A percentile compares a stretch with the other conserved stretches of the same genome.
Evolutionary conservation across 148 eudicot genomes (phyloP).

Genomic region (Chenopodium formosanum): DNA sequence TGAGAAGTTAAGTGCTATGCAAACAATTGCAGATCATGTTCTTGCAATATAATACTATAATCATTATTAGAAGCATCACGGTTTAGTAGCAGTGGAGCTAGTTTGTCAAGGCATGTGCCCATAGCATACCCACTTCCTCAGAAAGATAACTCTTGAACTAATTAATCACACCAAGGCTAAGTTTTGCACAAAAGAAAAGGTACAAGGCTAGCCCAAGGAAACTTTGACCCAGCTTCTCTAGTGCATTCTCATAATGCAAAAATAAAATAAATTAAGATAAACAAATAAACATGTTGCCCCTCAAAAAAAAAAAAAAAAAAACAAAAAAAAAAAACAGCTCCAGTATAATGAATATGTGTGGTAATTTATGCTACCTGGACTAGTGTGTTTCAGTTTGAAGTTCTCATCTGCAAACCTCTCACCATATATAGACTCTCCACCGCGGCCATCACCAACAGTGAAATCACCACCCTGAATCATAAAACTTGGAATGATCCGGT

Average conservation of each 20-base stretch:
- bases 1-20: background rate
- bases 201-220: no score
- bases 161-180: no score
- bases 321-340: background rate
- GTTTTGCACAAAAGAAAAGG: no score
- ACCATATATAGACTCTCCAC: conserved; percentile 97
- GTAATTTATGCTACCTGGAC: conserved; percentile 52
- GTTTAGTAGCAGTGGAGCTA: no score
- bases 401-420: conserved; percentile 88
- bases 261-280: no score
- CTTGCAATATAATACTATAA: no score
- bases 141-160: no score
- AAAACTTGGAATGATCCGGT: conserved; percentile 74
- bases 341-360: background rate
- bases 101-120: no score
- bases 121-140: no score
- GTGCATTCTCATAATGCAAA: background rate
- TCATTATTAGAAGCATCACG: no score
- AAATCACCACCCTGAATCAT: conserved; percentile 98
- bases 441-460: conserved; percentile 89
- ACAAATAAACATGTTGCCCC: background rate
- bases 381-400: conserved; percentile 79
- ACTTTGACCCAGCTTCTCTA: no score
- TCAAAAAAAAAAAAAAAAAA: background rate
- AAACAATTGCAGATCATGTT: background rate